Base-by-base conservation (phyloP, 129 eudicot species). In the Dittrichia graveolens region DNA sequence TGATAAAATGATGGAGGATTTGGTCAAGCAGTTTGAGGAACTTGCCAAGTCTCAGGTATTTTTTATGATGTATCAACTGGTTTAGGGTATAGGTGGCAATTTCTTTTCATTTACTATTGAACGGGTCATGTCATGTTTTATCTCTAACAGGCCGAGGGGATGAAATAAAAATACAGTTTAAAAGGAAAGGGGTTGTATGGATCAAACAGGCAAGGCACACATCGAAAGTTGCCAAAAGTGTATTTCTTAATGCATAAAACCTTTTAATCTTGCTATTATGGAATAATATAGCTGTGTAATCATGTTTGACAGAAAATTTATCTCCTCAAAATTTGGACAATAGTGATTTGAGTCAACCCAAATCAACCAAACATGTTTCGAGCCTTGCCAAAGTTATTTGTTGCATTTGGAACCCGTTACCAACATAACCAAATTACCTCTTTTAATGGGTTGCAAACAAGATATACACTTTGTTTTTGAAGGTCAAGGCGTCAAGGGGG, bases 21-120 rank as follows among this genome's bases (percentile, higher is more conserved):
- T 91, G 89, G 97, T 90, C 63, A 95, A 90, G 84, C 99, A 95
- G 84, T 95, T 95, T 84, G 97, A 95, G 81, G 96, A 90, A 74
- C 88, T 95, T 19, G 96, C 99, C 40, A 94, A 96, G 16, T 67
- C 89, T 64, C 91, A 95, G 99, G 99, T 95, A 84, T 16, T 19
- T 56, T 6, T 37, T 15, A 58, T 57, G 54, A 8, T 10, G 13
- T 40, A 62, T 37, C 8, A 7, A 19, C 57, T 12, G 9, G 8
- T 16, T 37, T 70, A 38, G 74, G 34, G 4, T 40, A 47, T 9
- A 60, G 46, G 47, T 61, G 67, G 67, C 31, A 61, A 4, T 14
- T 40, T 60, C 15, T 5, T 13, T 34, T 61, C 11, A 13, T 60
- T 37, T 38, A 37, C 46, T 14, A 6, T 6, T 39, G 7, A 14